Conservation (phyloP, 352 stramenopile species). For the Phytophthora cryptogea region DNA sequence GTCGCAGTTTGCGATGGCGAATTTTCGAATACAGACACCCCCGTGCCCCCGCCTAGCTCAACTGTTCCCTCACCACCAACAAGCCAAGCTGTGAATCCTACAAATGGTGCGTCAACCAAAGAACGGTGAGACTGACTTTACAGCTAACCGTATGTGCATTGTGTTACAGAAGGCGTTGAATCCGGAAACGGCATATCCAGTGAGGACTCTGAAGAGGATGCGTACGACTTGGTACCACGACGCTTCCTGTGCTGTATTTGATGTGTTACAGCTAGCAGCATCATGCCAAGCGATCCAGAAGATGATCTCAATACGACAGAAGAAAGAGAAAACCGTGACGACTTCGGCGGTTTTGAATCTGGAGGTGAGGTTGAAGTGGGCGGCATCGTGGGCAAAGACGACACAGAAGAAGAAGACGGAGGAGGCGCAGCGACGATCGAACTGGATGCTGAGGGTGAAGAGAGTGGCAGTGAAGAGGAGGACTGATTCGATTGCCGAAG, state of each 20-base stretch:
- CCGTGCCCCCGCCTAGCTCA: neutral
- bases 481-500: conserved; percentile 1
- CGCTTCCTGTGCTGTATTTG: neutral
- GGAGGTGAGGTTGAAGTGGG: neutral
- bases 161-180: neutral
- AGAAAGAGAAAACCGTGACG: neutral
- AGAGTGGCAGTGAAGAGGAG: neutral
- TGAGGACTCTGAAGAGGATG: neutral
- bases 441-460: too few relatives aligned
- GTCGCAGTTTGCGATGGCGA: neutral
- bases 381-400: neutral
- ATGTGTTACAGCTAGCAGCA: neutral
- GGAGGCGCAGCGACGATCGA: too few relatives aligned
- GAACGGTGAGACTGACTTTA: neutral
- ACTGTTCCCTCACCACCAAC: neutral
- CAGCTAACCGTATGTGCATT: neutral
- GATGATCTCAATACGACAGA: neutral
- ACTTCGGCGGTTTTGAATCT: neutral
- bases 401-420: neutral
- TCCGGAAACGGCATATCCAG: neutral
- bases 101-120: neutral
- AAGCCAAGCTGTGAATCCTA: neutral
- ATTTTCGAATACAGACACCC: neutral
- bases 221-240: too few relatives aligned
- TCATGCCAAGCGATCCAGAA: neutral